phyloP scores from a whole-genome alignment of 441 rosid genomes.

The Pelargonium myrrhifolium region DNA sequence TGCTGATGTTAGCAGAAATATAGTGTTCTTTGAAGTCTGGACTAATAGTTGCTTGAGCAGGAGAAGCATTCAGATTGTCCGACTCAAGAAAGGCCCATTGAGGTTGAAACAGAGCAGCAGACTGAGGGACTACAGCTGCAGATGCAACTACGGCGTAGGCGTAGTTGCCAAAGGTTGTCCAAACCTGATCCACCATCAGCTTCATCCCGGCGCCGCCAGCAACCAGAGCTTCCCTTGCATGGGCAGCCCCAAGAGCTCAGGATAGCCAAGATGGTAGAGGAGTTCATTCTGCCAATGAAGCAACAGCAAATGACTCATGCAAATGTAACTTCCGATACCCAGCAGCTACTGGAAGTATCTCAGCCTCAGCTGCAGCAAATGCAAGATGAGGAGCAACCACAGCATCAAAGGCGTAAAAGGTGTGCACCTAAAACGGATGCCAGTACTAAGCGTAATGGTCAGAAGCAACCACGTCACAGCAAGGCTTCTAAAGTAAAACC shows the following conservation, averaged over 20 bases:
- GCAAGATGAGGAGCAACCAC: neutral
- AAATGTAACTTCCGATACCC: no score
- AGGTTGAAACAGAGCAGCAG: neutral
- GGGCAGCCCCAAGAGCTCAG: neutral
- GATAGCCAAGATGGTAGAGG: constrained; percentile 6
- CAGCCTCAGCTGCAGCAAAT: no score
- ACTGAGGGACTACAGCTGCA: neutral
- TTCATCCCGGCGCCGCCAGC: neutral
- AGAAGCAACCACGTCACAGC: neutral
- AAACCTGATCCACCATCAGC: neutral
- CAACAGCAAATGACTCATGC: neutral
- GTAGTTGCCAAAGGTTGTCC: neutral
- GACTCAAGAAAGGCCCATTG: neutral
- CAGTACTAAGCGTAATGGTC: neutral
- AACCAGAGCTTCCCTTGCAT: neutral
- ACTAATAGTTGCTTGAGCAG: neutral
- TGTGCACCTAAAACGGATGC: neutral
- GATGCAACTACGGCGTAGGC: neutral
- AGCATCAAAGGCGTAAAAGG: neutral
- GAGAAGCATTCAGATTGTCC: neutral
- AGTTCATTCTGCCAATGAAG: neutral
- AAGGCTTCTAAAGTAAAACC: neutral
- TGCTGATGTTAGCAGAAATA: neutral
- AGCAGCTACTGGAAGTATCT: no score
- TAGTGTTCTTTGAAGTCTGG: neutral